These are phyloP conservation scores for Eucalyptus tenuipes DNA, from an alignment of 345 rosid species.

Conservation along the genomic window DNA sequence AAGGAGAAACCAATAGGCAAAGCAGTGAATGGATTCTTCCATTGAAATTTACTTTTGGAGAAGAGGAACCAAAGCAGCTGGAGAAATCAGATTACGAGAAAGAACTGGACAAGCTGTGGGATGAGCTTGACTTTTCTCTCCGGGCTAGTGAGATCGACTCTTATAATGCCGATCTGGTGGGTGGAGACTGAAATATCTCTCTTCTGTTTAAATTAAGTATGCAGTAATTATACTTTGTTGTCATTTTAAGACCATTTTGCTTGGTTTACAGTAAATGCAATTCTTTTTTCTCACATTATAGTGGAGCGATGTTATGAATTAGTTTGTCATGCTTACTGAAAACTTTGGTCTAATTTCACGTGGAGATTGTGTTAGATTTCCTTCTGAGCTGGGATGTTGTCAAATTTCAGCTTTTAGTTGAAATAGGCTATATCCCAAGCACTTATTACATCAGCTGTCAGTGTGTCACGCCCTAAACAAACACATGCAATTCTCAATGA, in stretches of 20 bases:
- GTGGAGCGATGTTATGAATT: background rate
- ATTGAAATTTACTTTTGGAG: constrained; percentile 25
- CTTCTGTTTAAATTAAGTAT: background rate
- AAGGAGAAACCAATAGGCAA: background rate
- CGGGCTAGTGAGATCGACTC: constrained; percentile 4
- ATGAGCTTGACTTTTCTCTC: constrained; percentile 33
- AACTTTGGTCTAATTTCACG: background rate
- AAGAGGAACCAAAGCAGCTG: constrained; percentile 12
- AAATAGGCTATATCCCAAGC: background rate
- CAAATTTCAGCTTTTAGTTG: background rate
- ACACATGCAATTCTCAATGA: background rate
- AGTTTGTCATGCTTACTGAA: background rate
- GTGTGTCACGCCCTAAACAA: background rate
- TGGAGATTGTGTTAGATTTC: background rate
- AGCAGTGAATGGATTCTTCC: constrained; percentile 1
- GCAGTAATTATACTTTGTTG: background rate
- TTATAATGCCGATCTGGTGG: constrained; percentile 8
- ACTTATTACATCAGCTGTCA: background rate
- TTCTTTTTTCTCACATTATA: background rate
- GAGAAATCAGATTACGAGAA: constrained; percentile 37
- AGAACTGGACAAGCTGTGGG: constrained; percentile 41
- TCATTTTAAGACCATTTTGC: background rate
- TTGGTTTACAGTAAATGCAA: background rate
- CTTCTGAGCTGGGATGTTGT: background rate
- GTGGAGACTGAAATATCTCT: background rate